Conservation (phyloP, 148 eudicot species). For the Polygonum aviculare region DNA sequence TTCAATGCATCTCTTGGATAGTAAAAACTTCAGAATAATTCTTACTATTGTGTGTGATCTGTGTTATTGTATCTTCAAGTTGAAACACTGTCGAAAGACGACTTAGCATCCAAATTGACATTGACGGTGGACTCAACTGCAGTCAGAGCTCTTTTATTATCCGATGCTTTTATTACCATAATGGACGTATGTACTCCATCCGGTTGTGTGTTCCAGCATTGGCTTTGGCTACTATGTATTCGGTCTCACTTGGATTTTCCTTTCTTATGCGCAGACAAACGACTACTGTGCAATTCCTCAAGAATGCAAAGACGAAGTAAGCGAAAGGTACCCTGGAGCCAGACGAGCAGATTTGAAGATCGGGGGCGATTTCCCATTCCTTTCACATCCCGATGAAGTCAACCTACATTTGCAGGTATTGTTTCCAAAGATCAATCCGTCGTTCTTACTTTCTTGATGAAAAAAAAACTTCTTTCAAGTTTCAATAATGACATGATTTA, state of each 20-base stretch:
- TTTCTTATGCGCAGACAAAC: conserved; percentile 44
- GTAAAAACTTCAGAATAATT: neutral
- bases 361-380: conserved; percentile 96
- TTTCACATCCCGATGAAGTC: conserved; percentile 93
- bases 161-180: conserved; percentile 67
- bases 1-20: neutral
- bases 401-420: conserved; percentile 95
- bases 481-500: neutral
- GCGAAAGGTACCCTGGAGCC: conserved; percentile 85
- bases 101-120: conserved; percentile 80
- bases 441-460: neutral
- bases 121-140: conserved; percentile 64
- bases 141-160: conserved; percentile 65
- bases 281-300: conserved; percentile 80
- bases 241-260: neutral
- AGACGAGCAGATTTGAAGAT: conserved; percentile 75
- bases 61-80: conserved; percentile 35
- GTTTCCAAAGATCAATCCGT: neutral
- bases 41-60: neutral
- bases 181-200: conserved; percentile 66
- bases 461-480: too few species aligned
- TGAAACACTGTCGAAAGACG: conserved; percentile 73
- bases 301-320: conserved; percentile 79
- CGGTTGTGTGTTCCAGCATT: neutral
- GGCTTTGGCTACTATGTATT: neutral